phyloP scores from a whole-genome alignment of 805 yeast species.

The Yamadazyma phyllophila region DNA sequence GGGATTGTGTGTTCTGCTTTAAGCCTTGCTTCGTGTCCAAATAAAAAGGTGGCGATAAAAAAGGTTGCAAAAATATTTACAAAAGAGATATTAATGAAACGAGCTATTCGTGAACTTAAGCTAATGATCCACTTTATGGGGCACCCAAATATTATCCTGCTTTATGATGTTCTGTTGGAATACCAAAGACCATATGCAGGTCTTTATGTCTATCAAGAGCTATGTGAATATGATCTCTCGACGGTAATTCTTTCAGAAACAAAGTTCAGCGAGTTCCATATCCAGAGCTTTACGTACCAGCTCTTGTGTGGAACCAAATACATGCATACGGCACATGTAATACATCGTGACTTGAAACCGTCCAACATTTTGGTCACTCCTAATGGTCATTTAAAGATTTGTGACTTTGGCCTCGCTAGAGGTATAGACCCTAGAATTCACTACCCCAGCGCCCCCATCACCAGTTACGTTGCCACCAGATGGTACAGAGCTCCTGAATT shows the following conservation, averaged over 20 bases:
- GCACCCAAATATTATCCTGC: slow-evolving; percentile 74
- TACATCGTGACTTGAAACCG: slow-evolving; percentile 91
- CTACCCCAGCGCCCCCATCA: slow-evolving; percentile 36
- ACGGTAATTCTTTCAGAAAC: slow-evolving; percentile 74
- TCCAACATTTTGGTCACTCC: slow-evolving; percentile 78
- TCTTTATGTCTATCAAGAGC: slow-evolving; percentile 83
- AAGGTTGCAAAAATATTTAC: slow-evolving; percentile 71
- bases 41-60: slow-evolving; percentile 62
- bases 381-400: slow-evolving; percentile 75
- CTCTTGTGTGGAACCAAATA: slow-evolving; percentile 83
- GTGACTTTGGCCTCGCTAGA: slow-evolving; percentile 93
- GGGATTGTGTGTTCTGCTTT: slow-evolving; percentile 81
- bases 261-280: slow-evolving; percentile 81
- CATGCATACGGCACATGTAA: slow-evolving; percentile 88
- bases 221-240: slow-evolving; percentile 78
- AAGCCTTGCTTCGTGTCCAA: slow-evolving; percentile 37
- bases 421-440: slow-evolving; percentile 46
- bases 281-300: slow-evolving; percentile 74
- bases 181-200: slow-evolving; percentile 73
- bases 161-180: slow-evolving; percentile 74
- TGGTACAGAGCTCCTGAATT: slow-evolving; percentile 97
- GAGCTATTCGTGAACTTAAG: slow-evolving; percentile 83
- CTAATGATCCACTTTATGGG: slow-evolving; percentile 82
- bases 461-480: slow-evolving; percentile 88
- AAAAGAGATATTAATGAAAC: slow-evolving; percentile 62